Conservation (phyloP, 352 stramenopile species). For the Aphanomyces stellatus region DNA sequence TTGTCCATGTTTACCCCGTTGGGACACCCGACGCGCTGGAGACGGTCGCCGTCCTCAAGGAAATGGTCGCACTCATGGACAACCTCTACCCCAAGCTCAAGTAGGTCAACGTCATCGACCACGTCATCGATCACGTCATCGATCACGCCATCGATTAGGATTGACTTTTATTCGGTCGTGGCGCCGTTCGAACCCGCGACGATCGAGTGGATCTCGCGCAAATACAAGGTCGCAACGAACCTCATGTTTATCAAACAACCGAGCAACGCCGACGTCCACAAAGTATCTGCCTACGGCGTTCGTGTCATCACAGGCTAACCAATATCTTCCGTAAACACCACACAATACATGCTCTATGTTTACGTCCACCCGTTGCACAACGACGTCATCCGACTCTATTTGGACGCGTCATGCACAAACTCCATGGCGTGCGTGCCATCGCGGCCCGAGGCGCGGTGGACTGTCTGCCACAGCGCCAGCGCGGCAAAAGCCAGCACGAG, state of each 20-base stretch:
- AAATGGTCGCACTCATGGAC: constrained; percentile 72
- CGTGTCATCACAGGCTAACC: constrained; percentile 78
- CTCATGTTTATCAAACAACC: constrained; percentile 93
- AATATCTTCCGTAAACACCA: no score
- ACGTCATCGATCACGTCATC: no score
- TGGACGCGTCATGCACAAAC: neutral
- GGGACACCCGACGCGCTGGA: constrained; percentile 20
- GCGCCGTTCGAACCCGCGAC: constrained; percentile 56
- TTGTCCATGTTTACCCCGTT: constrained; percentile 70
- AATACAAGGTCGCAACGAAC: constrained; percentile 73
- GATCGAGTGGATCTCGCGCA: constrained; percentile 74
- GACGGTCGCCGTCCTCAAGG: neutral
- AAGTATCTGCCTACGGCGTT: constrained; percentile 77
- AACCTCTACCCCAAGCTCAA: constrained; percentile 89
- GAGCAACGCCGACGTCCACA: constrained; percentile 82
- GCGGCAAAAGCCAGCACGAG: constrained; percentile 9
- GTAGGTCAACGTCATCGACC: constrained; percentile 22
- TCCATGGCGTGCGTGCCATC: neutral
- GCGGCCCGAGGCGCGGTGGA: neutral
- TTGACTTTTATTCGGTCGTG: constrained; percentile 41
- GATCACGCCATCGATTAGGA: no score
- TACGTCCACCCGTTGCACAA: no score
- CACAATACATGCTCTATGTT: neutral
- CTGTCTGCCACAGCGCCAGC: neutral
- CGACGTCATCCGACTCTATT: no score